Evolutionary conservation across 805 yeast species (phyloP).

Genomic region (Hanseniaspora vineae): DNA sequence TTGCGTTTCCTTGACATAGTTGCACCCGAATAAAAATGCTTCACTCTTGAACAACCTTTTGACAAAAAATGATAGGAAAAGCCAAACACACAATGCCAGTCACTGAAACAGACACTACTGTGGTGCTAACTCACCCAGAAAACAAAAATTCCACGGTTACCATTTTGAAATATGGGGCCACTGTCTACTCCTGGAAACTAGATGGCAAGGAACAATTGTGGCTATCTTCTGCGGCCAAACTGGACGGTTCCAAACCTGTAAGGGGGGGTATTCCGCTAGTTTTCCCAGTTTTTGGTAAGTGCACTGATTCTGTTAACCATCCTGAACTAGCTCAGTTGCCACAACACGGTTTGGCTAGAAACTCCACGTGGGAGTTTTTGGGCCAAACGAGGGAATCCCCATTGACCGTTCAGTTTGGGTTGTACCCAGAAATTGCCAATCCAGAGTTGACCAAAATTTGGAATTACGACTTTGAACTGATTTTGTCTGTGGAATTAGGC

Average conservation of each 20-base stretch:
- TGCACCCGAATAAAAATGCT: background rate
- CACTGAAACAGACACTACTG: conserved; percentile 51
- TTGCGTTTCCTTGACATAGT: background rate
- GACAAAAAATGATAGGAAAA: background rate
- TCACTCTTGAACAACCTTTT: background rate
- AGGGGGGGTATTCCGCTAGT: conserved; percentile 97
- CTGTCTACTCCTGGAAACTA: conserved; percentile 69
- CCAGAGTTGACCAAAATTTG: conserved; percentile 49
- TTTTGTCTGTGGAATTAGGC: conserved; percentile 53
- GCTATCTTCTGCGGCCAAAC: conserved; percentile 62
- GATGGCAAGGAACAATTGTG: conserved; percentile 71
- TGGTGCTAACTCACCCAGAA: conserved; percentile 43
- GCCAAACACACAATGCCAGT: conserved; percentile 40
- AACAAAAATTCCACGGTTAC: conserved; percentile 43
- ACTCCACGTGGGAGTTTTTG: conserved; percentile 82
- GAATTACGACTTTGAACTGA: conserved; percentile 60
- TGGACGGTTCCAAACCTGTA: conserved; percentile 89
- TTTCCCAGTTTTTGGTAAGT: conserved; percentile 83
- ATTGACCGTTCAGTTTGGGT: conserved; percentile 79
- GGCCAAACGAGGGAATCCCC: conserved; percentile 66
- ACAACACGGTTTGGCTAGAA: conserved; percentile 95
- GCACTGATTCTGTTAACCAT: conserved; percentile 28
- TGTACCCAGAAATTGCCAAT: conserved; percentile 74
- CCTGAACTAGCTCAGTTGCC: conserved; percentile 59
- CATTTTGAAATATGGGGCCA: conserved; percentile 79